Evolutionary conservation across 208 protist species (phyloP).

Genomic region (Trypanosoma lewisi): DNA sequence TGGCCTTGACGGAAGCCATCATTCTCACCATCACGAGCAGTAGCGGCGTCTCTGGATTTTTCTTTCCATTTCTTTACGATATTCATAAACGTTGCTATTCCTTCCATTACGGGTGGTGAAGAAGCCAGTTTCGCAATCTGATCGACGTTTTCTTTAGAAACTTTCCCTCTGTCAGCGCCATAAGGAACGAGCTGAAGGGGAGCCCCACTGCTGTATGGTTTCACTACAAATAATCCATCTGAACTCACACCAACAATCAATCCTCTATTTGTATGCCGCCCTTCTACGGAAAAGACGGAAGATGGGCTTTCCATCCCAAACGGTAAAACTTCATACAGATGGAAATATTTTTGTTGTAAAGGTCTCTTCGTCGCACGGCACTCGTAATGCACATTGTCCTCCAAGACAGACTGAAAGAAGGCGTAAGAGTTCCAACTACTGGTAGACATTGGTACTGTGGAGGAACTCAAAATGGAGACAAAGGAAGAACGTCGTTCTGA

Average conservation of each 20-base stretch:
- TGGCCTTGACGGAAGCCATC: not conserved
- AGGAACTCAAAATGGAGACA: not conserved
- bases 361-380: constrained; percentile 35
- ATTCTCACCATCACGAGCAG: not conserved
- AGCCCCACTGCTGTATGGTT: constrained; percentile 30
- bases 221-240: constrained; percentile 36
- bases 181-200: constrained; percentile 24
- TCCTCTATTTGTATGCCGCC: constrained; percentile 58
- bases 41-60: not conserved
- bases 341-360: constrained; percentile 43
- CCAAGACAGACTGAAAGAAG: not conserved
- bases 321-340: constrained; percentile 59
- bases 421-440: not conserved
- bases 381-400: constrained; percentile 39
- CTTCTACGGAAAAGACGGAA: constrained; percentile 48
- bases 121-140: not conserved
- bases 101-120: not conserved
- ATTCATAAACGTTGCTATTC: constrained; percentile 1
- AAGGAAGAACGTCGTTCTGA: not conserved
- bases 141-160: constrained; percentile 1
- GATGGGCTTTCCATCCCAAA: constrained; percentile 47
- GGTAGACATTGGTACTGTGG: not conserved
- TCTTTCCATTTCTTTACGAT: not conserved
- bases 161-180: constrained; percentile 4
- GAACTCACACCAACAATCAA: constrained; percentile 40